Base-by-base conservation (phyloP, 257 asterid species). In the Jaltomata sinuosa region DNA sequence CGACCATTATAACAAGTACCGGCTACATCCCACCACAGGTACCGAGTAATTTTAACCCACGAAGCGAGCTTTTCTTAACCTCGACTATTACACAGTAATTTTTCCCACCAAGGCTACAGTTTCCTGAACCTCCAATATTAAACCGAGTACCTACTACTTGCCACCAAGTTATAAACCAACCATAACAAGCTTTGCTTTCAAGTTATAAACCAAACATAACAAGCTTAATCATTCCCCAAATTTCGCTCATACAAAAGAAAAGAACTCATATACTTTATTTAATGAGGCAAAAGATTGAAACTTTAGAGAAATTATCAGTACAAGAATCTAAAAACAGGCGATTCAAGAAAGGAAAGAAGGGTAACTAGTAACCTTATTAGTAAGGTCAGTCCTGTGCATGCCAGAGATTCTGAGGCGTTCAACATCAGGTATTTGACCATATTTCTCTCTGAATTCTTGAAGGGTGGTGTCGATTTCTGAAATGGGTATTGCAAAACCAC, bases 401-500 rank as follows among this genome's bases (percentile, higher is more conserved):
- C 95, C 87, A 21, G 97, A 86, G 62, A 94, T 91, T 79, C 88
- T 90, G 85, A 96, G 88, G 38, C 85, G 87, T 0, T 89, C 93
- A 42, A 59, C 27, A 25, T 88, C 94, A 16, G 97, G 97, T 21
- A 6, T 67, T 45, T 90, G 87, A 2, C 98, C 94, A 27, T 87
- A 88, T 87, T 87, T 92, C 4, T 74, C 82, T 2, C 98, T 93
- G 76, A 96, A 96, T 3, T 92, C 93, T 34, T 88, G 87, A 36
- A 96, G 93, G 19, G 98, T 85, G n/a, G 92, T 16, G n/a, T 89
- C 94, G 82, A 94, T 89, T 36, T 94, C 98, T 0, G 92, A 79
- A 77, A 25, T 84, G 80, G 98, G 98, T 18, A 94, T 93, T 14
- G 93, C 92, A 81, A 89, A 96, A 71, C 98, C 99, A 55, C 99